Conservation (phyloP, 371 early-diverging fungal species). For the Smittium mucronatum region DNA sequence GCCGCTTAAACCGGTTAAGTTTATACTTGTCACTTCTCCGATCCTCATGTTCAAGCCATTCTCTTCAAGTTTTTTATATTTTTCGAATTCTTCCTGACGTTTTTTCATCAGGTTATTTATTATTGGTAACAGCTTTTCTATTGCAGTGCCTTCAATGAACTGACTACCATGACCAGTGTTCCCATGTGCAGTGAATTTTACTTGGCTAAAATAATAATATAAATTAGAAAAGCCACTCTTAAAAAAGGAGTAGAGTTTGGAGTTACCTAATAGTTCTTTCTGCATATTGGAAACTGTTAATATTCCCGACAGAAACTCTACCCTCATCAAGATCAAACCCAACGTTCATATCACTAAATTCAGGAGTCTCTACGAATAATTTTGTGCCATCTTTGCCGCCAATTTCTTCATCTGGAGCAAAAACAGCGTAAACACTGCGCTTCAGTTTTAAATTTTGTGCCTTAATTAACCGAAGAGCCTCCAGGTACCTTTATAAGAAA, state of each 20-base stretch:
- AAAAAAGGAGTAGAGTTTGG: conserved; percentile 13
- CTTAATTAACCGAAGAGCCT: conserved; percentile 53
- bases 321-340: conserved; percentile 72
- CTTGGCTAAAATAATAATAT: neutral
- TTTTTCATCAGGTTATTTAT: conserved; percentile 43
- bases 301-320: conserved; percentile 41
- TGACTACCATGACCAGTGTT: conserved; percentile 65
- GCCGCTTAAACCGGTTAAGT: conserved; percentile 52
- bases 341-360: conserved; percentile 49
- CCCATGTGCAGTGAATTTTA: conserved; percentile 34
- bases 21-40: conserved; percentile 65
- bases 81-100: conserved; percentile 37
- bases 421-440: conserved; percentile 53
- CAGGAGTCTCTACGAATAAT: conserved; percentile 39
- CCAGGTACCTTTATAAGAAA: conserved; percentile 37
- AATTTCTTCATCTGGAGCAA: conserved; percentile 74
- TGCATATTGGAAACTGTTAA: conserved; percentile 54
- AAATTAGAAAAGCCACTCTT: neutral
- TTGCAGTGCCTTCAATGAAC: conserved; percentile 53
- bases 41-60: conserved; percentile 32
- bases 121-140: conserved; percentile 43
- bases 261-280: conserved; percentile 68
- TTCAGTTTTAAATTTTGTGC: conserved; percentile 35
- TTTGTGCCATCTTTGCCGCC: conserved; percentile 64
- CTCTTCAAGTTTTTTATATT: conserved; percentile 17